These are phyloP conservation scores for Phaffomyces antillensis DNA, from an alignment of 805 yeast species.

Conservation along the genomic window DNA sequence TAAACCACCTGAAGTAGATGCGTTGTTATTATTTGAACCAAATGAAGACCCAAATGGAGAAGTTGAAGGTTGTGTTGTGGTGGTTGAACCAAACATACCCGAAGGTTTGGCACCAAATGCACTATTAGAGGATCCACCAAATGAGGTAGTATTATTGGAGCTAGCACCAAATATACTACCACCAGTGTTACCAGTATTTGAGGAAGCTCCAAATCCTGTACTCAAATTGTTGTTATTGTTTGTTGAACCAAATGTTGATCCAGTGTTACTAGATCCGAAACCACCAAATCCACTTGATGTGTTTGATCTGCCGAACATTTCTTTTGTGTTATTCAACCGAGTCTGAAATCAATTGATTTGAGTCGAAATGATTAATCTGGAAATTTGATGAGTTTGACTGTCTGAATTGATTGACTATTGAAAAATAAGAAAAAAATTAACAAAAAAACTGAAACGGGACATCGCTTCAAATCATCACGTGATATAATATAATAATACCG, in stretches of 20 bases:
- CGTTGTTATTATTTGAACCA: conserved; percentile 27
- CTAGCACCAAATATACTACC: conserved; percentile 34
- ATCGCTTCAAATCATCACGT: not conserved
- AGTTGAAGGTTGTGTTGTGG: conserved; percentile 12
- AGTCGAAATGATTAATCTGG: not conserved
- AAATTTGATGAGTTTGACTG: not conserved
- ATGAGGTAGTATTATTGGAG: conserved; percentile 17
- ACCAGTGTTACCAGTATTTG: conserved; percentile 23
- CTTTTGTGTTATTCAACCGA: not conserved
- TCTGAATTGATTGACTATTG: not conserved
- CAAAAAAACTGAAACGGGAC: not conserved
- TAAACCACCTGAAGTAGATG: conserved; percentile 24
- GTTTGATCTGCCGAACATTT: conserved; percentile 23
- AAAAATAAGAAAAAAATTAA: not conserved
- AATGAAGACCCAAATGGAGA: conserved; percentile 27
- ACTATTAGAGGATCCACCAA: conserved; percentile 9
- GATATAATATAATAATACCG: not conserved
- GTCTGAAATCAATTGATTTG: not conserved
- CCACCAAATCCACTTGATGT: conserved; percentile 26
- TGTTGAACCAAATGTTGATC: conserved; percentile 23
- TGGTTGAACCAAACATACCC: conserved; percentile 13
- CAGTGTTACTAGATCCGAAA: conserved; percentile 24
- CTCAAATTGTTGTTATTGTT: conserved; percentile 10
- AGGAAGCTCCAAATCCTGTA: conserved; percentile 20
- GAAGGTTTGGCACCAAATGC: conserved; percentile 24